Percentiles rank a stretch among this genome's conserved stretches.
Conservation (phyloP, 345 rosid genomes). For the Bruguiera sexangula region DNA sequence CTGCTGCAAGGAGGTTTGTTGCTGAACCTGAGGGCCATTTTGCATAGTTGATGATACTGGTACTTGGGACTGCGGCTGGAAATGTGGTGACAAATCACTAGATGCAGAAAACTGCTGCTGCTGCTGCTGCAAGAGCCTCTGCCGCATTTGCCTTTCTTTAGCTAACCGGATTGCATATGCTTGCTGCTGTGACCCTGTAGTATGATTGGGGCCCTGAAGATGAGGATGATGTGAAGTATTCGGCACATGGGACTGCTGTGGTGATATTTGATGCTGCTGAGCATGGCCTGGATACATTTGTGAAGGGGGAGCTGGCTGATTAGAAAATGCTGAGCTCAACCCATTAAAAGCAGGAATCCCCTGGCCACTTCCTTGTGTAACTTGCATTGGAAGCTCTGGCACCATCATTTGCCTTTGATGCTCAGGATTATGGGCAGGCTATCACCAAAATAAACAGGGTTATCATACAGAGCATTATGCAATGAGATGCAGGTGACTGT, state of each 20-base stretch:
- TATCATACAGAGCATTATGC: neutral
- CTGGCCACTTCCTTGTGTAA: constrained; percentile 60
- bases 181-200: constrained; percentile 61
- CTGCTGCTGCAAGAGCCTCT: constrained; percentile 66
- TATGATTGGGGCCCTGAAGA: constrained; percentile 61
- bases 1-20: constrained; percentile 56
- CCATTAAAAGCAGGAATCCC: constrained; percentile 69
- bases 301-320: constrained; percentile 60
- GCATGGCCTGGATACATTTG: constrained; percentile 69
- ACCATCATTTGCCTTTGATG: constrained; percentile 55
- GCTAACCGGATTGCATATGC: constrained; percentile 58
- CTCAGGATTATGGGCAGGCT: constrained; percentile 52
- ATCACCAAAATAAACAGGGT: constrained; percentile 26
- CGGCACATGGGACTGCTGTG: constrained; percentile 60
- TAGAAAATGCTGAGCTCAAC: constrained; percentile 64
- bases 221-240: constrained; percentile 61
- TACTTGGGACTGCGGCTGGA: constrained; percentile 61
- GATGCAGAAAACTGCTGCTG: constrained; percentile 64
- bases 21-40: constrained; percentile 63
- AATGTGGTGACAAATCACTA: constrained; percentile 52
- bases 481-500: neutral
- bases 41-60: constrained; percentile 74
- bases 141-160: constrained; percentile 77
- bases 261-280: constrained; percentile 52
- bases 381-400: constrained; percentile 73